Evolutionary conservation across 352 stramenopile genomes (phyloP).

Genomic region (Thraustochytrium sp.): DNA sequence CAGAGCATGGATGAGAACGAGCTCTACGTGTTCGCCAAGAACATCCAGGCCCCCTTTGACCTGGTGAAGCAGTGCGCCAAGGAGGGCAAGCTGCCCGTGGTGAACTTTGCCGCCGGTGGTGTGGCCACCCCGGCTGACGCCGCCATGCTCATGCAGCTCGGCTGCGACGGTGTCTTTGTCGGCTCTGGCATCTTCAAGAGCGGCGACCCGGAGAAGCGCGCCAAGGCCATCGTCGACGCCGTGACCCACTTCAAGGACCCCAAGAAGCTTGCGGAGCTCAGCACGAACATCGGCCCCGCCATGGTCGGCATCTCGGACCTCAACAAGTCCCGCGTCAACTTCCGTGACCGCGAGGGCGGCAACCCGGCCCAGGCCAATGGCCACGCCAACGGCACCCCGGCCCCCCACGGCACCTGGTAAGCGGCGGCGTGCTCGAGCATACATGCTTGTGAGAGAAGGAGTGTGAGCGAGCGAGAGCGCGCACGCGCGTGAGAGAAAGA

Average conservation of each 20-base stretch:
- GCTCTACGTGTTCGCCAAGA: constrained; percentile 92
- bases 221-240: constrained; percentile 92
- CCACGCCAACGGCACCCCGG: no score
- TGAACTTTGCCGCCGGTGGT: constrained; percentile 96
- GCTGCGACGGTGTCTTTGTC: constrained; percentile 97
- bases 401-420: constrained; percentile 44
- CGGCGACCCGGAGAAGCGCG: constrained; percentile 47
- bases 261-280: constrained; percentile 93
- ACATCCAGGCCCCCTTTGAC: constrained; percentile 88
- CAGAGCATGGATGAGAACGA: constrained; percentile 89
- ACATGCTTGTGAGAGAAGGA: background rate
- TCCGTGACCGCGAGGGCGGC: constrained; percentile 90
- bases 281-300: constrained; percentile 85
- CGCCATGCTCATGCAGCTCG: constrained; percentile 98
- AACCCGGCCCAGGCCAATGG: background rate
- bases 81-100: constrained; percentile 75
- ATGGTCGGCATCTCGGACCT: constrained; percentile 97
- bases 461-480: background rate
- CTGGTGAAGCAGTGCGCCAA: constrained; percentile 65
- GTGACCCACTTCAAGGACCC: constrained; percentile 93
- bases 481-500: background rate
- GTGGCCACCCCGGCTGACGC: constrained; percentile 95
- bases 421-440: background rate
- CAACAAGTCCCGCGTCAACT: constrained; percentile 89
- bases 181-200: constrained; percentile 97